These are phyloP conservation scores for Hyaloscypha hepaticicola DNA, from an alignment of 495 filamentous ascomycete species.

Conservation along the genomic window DNA sequence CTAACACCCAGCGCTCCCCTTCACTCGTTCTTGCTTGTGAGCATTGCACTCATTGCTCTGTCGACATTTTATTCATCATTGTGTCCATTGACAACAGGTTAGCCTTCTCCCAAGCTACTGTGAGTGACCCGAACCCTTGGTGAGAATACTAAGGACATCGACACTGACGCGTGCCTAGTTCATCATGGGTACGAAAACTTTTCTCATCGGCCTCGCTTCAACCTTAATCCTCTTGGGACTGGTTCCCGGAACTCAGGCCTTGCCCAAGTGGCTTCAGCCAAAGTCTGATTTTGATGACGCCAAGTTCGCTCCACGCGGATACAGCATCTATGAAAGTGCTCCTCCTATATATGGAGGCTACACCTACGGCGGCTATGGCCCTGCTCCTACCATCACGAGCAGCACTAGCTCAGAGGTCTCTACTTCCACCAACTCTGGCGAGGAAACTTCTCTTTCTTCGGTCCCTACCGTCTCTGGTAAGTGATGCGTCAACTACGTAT, in stretches of 20 bases:
- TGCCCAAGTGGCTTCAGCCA: slow-evolving; percentile 31
- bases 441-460: slow-evolving; percentile 5
- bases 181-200: slow-evolving; percentile 40
- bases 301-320: slow-evolving; percentile 18
- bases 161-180: slow-evolving; percentile 19
- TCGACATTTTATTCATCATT: not conserved
- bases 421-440: slow-evolving; percentile 6
- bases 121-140: not conserved
- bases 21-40: not conserved
- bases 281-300: slow-evolving; percentile 19
- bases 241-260: slow-evolving; percentile 32
- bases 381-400: slow-evolving; percentile 29
- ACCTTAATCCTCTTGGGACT: slow-evolving; percentile 35
- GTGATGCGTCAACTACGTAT: not conserved
- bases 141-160: not conserved
- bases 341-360: slow-evolving; percentile 43
- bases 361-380: slow-evolving; percentile 38
- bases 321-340: slow-evolving; percentile 40
- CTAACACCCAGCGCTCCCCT: not conserved
- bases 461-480: not conserved
- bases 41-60: not conserved
- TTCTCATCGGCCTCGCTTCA: slow-evolving; percentile 38
- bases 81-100: not conserved
- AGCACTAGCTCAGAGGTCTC: slow-evolving; percentile 2
- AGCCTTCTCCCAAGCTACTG: not conserved